These are phyloP conservation scores for Umbellularia californica DNA, from an alignment of 164 flowering plant genomes.

Conservation along the genomic window DNA sequence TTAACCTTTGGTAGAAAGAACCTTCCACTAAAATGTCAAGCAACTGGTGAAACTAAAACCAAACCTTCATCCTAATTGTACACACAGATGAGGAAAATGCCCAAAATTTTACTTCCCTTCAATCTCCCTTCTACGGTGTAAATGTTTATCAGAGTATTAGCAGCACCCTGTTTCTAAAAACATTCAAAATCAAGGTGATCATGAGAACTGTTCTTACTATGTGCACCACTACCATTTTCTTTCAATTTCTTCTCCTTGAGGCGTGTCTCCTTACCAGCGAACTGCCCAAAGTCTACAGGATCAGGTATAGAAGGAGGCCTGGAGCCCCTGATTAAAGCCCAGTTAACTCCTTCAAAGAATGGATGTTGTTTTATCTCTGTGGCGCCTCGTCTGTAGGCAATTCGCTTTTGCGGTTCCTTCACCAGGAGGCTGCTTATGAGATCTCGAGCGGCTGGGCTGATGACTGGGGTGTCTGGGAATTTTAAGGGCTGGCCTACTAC, in stretches of 20 bases:
- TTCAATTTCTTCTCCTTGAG: not conserved
- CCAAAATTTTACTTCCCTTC: not conserved
- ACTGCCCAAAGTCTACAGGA: slow-evolving; percentile 6
- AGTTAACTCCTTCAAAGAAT: slow-evolving; percentile 19
- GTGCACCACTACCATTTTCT: not conserved
- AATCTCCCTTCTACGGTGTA: not conserved
- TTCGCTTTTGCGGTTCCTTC: slow-evolving; percentile 15
- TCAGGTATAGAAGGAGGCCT: slow-evolving; percentile 8
- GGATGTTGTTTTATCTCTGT: slow-evolving; percentile 17
- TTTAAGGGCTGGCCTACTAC: slow-evolving; percentile 11
- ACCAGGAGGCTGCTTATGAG: slow-evolving; percentile 13
- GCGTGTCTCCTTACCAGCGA: not conserved
- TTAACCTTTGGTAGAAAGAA: not conserved
- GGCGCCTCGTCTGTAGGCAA: slow-evolving; percentile 15
- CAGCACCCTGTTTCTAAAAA: slow-evolving; percentile 2
- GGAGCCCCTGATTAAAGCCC: slow-evolving; percentile 16
- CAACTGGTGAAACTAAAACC: not conserved
- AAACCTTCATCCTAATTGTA: not conserved
- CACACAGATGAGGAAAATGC: not conserved
- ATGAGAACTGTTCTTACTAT: not conserved
- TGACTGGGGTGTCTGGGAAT: slow-evolving; percentile 13
- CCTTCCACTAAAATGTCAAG: not conserved
- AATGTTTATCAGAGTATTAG: not conserved
- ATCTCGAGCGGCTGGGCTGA: slow-evolving; percentile 9
- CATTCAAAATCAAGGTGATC: slow-evolving; percentile 16